A percentile compares a stretch with the other conserved stretches of the same genome.
phyloP scores from a whole-genome alignment of 2,329 filamentous ascomycete genomes.

The Stagonosporopsis cucurbitacearum region DNA sequence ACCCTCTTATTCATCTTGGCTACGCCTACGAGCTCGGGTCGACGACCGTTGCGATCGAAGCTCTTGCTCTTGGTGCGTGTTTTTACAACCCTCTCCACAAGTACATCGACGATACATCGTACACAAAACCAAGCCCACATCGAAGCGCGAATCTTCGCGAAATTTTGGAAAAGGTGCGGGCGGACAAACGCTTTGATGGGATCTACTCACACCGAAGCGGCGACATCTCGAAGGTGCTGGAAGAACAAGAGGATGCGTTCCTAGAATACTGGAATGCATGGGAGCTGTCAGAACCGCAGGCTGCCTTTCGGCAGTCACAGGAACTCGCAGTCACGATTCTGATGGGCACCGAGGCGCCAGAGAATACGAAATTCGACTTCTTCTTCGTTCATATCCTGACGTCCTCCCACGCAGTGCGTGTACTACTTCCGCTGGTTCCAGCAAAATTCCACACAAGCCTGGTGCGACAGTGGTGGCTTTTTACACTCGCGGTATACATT shows the following conservation, averaged over 20 bases:
- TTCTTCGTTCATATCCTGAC: constrained; percentile 83
- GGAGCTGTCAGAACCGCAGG: constrained; percentile 69
- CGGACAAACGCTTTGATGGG: constrained; percentile 73
- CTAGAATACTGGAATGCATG: constrained; percentile 93
- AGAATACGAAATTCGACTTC: constrained; percentile 72
- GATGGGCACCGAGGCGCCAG: constrained; percentile 54
- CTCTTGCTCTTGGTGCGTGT: constrained; percentile 71
- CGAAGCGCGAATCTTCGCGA: constrained; percentile 61
- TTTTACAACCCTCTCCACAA: constrained; percentile 65
- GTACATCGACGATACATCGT: constrained; percentile 73
- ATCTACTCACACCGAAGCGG: constrained; percentile 66
- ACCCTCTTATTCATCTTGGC: constrained; percentile 93
- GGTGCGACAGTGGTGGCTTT: constrained; percentile 88
- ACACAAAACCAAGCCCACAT: constrained; percentile 69
- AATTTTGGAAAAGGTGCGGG: constrained; percentile 71
- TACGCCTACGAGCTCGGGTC: constrained; percentile 90
- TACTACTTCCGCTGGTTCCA: constrained; percentile 80
- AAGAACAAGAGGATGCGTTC: constrained; percentile 71
- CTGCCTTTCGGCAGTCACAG: constrained; percentile 76
- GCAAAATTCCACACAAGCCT: constrained; percentile 73
- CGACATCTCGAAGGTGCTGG: constrained; percentile 73
- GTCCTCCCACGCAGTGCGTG: constrained; percentile 85
- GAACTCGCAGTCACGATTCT: constrained; percentile 65
- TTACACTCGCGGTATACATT: constrained; percentile 80
- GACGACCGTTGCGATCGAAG: constrained; percentile 87